phyloP scores from a whole-genome alignment of 108 stramenopile genomes.

The Cyclotella cryptica region DNA sequence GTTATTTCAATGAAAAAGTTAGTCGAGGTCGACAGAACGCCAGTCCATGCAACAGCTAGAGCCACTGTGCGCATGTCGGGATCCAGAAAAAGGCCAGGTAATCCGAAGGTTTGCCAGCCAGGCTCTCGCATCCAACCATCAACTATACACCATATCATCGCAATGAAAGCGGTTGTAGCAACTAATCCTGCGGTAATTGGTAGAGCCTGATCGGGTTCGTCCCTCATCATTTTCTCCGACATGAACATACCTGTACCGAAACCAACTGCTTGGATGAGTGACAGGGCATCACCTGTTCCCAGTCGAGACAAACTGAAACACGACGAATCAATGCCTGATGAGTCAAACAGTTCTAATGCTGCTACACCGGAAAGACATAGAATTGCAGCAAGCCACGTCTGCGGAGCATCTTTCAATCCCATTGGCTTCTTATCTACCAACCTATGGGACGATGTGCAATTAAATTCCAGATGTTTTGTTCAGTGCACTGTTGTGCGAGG shows the following conservation, averaged over 20 bases:
- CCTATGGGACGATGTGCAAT: neutral
- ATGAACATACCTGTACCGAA: slow-evolving; percentile 52
- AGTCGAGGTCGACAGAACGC: slow-evolving; percentile 46
- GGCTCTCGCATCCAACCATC: slow-evolving; percentile 52
- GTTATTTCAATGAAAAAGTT: slow-evolving; percentile 55
- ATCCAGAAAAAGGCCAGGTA: slow-evolving; percentile 45
- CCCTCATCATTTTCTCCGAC: slow-evolving; percentile 59
- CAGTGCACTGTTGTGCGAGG: too few species aligned
- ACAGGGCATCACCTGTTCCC: slow-evolving; percentile 44
- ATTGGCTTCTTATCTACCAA: slow-evolving; percentile 41
- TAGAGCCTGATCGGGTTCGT: slow-evolving; percentile 49
- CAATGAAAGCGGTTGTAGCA: slow-evolving; percentile 31
- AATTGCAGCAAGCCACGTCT: slow-evolving; percentile 51
- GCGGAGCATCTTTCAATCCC: slow-evolving; percentile 45
- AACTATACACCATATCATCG: slow-evolving; percentile 44
- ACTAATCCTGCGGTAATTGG: slow-evolving; percentile 55
- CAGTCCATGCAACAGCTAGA: slow-evolving; percentile 52
- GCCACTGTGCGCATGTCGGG: slow-evolving; percentile 42
- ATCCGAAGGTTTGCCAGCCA: slow-evolving; percentile 29
- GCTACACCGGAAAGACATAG: slow-evolving; percentile 54
- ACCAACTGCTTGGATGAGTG: slow-evolving; percentile 54
- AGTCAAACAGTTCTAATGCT: slow-evolving; percentile 45
- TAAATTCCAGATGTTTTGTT: too few species aligned
- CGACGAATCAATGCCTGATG: slow-evolving; percentile 2
- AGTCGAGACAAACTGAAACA: slow-evolving; percentile 10